These are phyloP conservation scores for Pichia sp. DNA, from an alignment of 1,139 yeast species.

Conservation along the genomic window DNA sequence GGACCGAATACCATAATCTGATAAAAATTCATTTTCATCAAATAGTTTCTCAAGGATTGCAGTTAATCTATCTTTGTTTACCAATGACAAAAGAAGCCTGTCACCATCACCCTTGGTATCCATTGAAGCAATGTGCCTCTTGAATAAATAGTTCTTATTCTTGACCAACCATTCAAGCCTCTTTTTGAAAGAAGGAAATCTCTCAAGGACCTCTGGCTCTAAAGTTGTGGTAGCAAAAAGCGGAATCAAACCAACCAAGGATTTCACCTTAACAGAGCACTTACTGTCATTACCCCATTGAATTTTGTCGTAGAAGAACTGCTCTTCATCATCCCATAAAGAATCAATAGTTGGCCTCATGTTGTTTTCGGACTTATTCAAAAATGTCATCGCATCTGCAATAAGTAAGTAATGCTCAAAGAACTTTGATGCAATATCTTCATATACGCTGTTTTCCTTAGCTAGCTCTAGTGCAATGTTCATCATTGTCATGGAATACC, in stretches of 20 bases:
- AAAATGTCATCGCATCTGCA: conserved; percentile 91
- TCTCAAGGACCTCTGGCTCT: conserved; percentile 76
- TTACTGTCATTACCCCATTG: conserved; percentile 71
- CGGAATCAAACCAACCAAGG: conserved; percentile 90
- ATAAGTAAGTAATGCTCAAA: conserved; percentile 90
- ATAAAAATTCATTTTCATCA: conserved; percentile 83
- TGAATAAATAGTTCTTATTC: conserved; percentile 67
- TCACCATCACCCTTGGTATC: conserved; percentile 81
- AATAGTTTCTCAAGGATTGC: conserved; percentile 77
- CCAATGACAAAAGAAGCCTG: conserved; percentile 73
- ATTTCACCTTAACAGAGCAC: conserved; percentile 77
- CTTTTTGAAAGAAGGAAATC: conserved; percentile 79
- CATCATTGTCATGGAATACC: conserved; percentile 85
- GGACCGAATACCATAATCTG: conserved; percentile 85
- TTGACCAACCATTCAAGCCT: conserved; percentile 83
- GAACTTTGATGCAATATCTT: conserved; percentile 91
- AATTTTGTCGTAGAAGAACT: conserved; percentile 89
- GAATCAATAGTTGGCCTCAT: conserved; percentile 50
- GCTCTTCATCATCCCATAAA: conserved; percentile 86
- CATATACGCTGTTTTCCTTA: conserved; percentile 80
- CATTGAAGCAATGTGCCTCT: conserved; percentile 87
- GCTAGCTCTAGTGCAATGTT: conserved; percentile 90
- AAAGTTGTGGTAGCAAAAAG: conserved; percentile 85
- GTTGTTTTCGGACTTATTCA: conserved; percentile 36
- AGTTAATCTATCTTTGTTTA: conserved; percentile 69